phyloP scores from a whole-genome alignment of 306 rosid species.

The Corylus heterophylla region DNA sequence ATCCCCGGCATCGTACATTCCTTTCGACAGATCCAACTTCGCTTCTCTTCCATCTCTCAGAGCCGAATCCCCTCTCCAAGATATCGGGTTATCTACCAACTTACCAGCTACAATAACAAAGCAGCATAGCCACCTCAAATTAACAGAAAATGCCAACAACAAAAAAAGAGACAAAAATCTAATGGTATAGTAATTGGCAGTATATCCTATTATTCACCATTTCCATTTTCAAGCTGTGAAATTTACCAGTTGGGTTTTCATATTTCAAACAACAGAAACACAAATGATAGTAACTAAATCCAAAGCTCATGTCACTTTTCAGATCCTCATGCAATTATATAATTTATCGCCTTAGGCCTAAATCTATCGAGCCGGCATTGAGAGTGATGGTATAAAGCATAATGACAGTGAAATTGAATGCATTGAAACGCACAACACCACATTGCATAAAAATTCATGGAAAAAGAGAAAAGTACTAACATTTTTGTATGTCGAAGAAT shows the following conservation, averaged over 20 bases:
- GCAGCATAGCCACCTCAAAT: constrained; percentile 16
- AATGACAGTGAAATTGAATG: neutral
- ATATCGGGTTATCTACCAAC: constrained; percentile 60
- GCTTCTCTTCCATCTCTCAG: constrained; percentile 74
- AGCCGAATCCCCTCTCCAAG: constrained; percentile 96
- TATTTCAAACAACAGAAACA: neutral
- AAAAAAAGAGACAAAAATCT: too few species aligned
- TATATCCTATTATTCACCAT: too few species aligned
- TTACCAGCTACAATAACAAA: constrained; percentile 64
- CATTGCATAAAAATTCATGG: neutral
- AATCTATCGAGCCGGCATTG: too few species aligned
- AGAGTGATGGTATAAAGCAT: neutral
- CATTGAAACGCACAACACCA: neutral
- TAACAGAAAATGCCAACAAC: neutral
- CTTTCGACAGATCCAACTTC: constrained; percentile 72
- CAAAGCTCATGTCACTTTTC: neutral
- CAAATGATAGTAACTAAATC: neutral
- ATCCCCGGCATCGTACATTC: constrained; percentile 98
- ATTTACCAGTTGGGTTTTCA: neutral
- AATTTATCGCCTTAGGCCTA: too few species aligned
- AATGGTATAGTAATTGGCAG: neutral
- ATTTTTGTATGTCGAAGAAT: constrained; percentile 89
- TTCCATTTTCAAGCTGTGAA: neutral
- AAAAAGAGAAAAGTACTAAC: constrained; percentile 32
- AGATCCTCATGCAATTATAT: neutral